Percentiles rank a stretch among this genome's conserved stretches.
phyloP scores from a whole-genome alignment of 768 basidiomycete genomes.

The Termitomyces sp. region DNA sequence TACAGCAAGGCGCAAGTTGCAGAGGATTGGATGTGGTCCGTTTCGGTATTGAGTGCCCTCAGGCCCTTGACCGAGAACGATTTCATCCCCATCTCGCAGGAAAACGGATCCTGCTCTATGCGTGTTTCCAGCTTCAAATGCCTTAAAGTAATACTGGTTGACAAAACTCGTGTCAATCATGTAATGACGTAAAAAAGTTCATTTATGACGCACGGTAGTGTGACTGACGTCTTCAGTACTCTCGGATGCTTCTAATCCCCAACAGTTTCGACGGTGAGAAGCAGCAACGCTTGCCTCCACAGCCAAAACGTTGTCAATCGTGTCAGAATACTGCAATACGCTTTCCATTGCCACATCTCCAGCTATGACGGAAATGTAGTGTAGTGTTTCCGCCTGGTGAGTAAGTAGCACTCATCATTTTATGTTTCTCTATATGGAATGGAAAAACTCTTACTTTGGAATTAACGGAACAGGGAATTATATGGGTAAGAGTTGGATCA shows the following conservation, averaged over 20 bases:
- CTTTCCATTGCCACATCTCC: conserved; percentile 2
- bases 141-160: conserved; percentile 11
- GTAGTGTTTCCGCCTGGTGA: conserved; percentile 8
- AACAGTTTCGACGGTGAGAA: conserved; percentile 8
- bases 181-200: background rate
- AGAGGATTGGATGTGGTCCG: conserved; percentile 17
- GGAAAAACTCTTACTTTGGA: conserved; percentile 4
- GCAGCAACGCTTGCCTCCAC: conserved; percentile 7
- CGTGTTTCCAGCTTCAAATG: conserved; percentile 1
- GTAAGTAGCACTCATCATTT: background rate
- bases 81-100: conserved; percentile 15
- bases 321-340: conserved; percentile 3
- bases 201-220: conserved; percentile 2
- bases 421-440: background rate
- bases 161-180: background rate
- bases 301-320: conserved; percentile 9
- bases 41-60: conserved; percentile 10
- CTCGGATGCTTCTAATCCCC: conserved; percentile 14
- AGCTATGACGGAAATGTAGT: conserved; percentile 8
- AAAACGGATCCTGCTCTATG: conserved; percentile 5
- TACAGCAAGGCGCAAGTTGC: conserved; percentile 19
- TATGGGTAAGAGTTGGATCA: conserved; percentile 9
- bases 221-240: background rate
- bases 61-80: conserved; percentile 15
- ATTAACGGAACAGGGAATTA: conserved; percentile 11